Base-by-base conservation (phyloP, 1,284 basidiomycete species). In the Ceratobasidium sp. region DNA sequence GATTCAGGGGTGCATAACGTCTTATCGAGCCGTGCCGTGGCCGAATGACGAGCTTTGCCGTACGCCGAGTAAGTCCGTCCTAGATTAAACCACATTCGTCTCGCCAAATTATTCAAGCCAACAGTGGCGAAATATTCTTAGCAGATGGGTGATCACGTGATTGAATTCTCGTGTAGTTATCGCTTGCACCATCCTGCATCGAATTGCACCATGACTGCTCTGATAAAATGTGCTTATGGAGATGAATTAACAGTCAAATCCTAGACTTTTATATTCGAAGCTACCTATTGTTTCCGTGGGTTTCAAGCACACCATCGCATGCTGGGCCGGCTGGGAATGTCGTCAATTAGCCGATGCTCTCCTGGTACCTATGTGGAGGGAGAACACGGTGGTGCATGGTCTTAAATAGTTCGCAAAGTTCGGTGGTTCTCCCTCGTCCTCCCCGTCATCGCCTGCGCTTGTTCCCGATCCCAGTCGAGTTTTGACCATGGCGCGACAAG, bases 131-230 rank as follows among this genome's bases (percentile, higher is more conserved):
- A 14, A 41, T 37, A 61, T 61, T 61, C n/a, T 22, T 27, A 24
- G 24, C 16, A 9, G 5, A 13, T 4, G 2, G 24, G 3, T 11
- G 22, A 22, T 41, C 58, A 61, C 58, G 58, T 61, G 58, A 22
- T 19, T 27, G 16, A 56, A 27, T 27, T 56, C 22, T 61, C 58
- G 19, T 16, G 14, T 41, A 22, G 58, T 61, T 61, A 61, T 61
- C 58, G 58, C 58, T 61, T 61, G 58, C 58, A 41, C 58, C 58
- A 61, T 61, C 14, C 34, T 37, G 58, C 58, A 61, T 61, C 58
- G 58, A 61, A 61, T 61, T 22, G 58, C 58, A 43, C 37, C 14
- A 41, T 24, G 8, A 19, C n/a, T 31, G 53, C 51, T 56, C 6
- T 56, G 8, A 27, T 31, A 5, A 13, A 31, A 14, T 24, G 14